Base-by-base conservation (phyloP, 163 green algal species). In the Trebouxia gelatinosa region DNA sequence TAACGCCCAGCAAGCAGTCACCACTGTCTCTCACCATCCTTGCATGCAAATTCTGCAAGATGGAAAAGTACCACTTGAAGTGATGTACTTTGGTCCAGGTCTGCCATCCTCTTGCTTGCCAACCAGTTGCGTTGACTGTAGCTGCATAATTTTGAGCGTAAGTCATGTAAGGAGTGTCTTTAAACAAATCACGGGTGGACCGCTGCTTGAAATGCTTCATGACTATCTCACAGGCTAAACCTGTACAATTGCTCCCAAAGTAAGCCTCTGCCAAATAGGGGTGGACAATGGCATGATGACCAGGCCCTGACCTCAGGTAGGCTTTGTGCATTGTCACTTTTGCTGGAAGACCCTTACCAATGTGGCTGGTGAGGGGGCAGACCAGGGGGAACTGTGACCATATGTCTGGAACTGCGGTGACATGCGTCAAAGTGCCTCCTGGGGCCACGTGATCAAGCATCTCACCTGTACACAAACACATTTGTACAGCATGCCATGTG, bases 1-100 rank as follows among this genome's bases (percentile, higher is more conserved):
- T 68, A 7, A 68, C 13, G 31, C 23, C 59, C 39, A 68, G 28
- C 29, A 68, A 28, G 23, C 59, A 68, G 31, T 68, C 23, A 26
- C 59, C 59, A 39, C 59, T 68, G 11, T 68, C 59, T 21, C 59
- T 68, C 11, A 23, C 11, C 59, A 68, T 68, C 28, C 59, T 39
- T 16, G 39, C 26, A 17, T 29, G 31, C 31, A 68, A 23, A 23
- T 68, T 68, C 13, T 68, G 31, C 29, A 68, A 39, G 19, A 68
- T 31, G 39, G 59, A 29, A 40, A 31, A 17, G 23, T 68, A 31
- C 59, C 59, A 68, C 29, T 68, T 68, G 59, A 68, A 68, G 23
- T 68, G 59, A 68, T 68, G 59, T 5, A 68, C 59, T 39, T 68
- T 68, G 26, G 59, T 68, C 59, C 59, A 68, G 9, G 39, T 29